Conservation (phyloP, 345 rosid genomes). For the Laguncularia racemosa region DNA sequence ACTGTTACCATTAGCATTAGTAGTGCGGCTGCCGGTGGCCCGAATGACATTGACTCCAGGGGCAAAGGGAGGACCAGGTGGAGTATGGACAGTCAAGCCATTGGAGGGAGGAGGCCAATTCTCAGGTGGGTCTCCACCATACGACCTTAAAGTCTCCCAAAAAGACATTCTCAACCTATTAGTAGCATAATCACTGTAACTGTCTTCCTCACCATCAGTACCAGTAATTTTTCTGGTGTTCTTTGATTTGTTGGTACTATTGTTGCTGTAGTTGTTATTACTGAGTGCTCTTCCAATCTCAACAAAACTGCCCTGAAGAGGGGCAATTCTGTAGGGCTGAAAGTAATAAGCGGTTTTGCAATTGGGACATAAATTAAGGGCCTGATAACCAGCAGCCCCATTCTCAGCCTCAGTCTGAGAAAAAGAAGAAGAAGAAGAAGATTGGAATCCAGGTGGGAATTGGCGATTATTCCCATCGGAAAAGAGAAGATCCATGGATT, state of each 20-base stretch:
- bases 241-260: neutral
- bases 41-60: constrained; percentile 52
- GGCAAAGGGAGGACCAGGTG: constrained; percentile 70
- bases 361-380: constrained; percentile 78
- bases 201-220: constrained; percentile 13
- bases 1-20: constrained; percentile 20
- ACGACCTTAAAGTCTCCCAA: constrained; percentile 69
- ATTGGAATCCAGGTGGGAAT: constrained; percentile 13
- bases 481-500: constrained; percentile 78
- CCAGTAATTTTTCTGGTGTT: neutral
- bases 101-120: constrained; percentile 47
- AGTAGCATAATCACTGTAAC: constrained; percentile 9
- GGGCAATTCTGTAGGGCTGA: constrained; percentile 51
- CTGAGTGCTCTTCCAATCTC: constrained; percentile 55
- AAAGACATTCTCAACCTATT: constrained; percentile 48
- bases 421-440: constrained; percentile 27
- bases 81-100: constrained; percentile 51
- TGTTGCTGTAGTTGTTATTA: neutral
- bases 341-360: constrained; percentile 84
- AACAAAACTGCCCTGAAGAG: constrained; percentile 83
- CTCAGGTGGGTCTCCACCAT: constrained; percentile 64
- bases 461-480: constrained; percentile 32
- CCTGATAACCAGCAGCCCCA: constrained; percentile 33
- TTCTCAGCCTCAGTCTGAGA: constrained; percentile 7
- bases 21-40: constrained; percentile 28